phyloP scores from a whole-genome alignment of 495 filamentous ascomycete genomes.

The Penicillium silybi region DNA sequence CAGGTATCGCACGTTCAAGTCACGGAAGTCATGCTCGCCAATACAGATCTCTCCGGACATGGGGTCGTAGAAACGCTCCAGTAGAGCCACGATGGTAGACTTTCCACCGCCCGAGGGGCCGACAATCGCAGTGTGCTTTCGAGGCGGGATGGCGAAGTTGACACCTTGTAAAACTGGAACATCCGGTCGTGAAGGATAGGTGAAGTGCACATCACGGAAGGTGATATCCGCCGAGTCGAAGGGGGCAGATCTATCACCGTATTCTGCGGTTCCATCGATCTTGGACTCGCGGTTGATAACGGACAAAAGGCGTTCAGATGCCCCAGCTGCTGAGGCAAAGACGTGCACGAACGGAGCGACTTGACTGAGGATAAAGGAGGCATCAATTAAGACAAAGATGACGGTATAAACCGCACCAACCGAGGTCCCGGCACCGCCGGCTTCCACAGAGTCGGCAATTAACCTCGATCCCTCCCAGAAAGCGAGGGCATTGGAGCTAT shows the following conservation, averaged over 20 bases:
- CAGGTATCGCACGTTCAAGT: conserved; percentile 54
- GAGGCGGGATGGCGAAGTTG: conserved; percentile 49
- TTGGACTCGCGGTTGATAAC: conserved; percentile 50
- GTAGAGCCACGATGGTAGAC: conserved; percentile 56
- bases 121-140: conserved; percentile 61
- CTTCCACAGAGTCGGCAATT: conserved; percentile 48
- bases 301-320: conserved; percentile 44
- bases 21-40: conserved; percentile 46
- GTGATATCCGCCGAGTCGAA: conserved; percentile 34
- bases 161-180: conserved; percentile 48
- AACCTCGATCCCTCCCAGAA: conserved; percentile 61
- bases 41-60: conserved; percentile 41
- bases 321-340: conserved; percentile 54
- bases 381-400: conserved; percentile 61
- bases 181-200: conserved; percentile 59
- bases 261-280: conserved; percentile 45
- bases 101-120: conserved; percentile 69
- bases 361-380: conserved; percentile 57
- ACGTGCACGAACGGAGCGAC: conserved; percentile 61
- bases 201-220: conserved; percentile 53
- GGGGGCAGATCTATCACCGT: conserved; percentile 25
- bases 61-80: conserved; percentile 51
- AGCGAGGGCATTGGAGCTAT: conserved; percentile 58
- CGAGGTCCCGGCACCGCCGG: conserved; percentile 29
- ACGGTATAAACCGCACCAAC: conserved; percentile 61